These are phyloP conservation scores for Fusarium protoensiforme DNA, from an alignment of 2,329 filamentous ascomycete species.

Conservation along the genomic window DNA sequence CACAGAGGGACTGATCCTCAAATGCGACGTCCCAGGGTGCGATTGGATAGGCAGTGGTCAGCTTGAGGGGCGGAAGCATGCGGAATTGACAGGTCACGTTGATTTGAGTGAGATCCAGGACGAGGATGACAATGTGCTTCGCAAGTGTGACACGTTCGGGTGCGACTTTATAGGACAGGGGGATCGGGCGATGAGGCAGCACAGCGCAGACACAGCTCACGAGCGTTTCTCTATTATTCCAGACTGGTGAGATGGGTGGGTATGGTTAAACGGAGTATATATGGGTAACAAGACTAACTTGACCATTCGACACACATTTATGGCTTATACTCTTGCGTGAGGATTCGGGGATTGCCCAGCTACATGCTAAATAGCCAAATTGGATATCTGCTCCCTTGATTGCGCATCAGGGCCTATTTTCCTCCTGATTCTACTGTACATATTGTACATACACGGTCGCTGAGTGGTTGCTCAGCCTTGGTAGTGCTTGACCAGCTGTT, in stretches of 20 bases:
- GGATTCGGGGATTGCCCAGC: background rate
- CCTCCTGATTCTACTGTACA: background rate
- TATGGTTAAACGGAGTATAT: background rate
- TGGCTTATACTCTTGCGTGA: background rate
- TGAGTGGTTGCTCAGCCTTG: background rate
- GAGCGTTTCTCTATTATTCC: constrained; percentile 54
- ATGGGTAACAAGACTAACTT: background rate
- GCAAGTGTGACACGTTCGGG: constrained; percentile 74
- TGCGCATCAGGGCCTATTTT: background rate
- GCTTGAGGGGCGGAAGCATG: constrained; percentile 70
- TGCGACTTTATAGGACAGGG: constrained; percentile 77
- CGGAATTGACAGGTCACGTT: constrained; percentile 67
- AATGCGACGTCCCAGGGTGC: constrained; percentile 75
- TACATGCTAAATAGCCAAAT: background rate
- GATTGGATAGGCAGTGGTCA: constrained; percentile 76
- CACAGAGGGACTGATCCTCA: constrained; percentile 81
- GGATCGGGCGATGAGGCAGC: constrained; percentile 66
- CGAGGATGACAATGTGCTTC: constrained; percentile 80
- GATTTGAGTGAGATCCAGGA: constrained; percentile 76
- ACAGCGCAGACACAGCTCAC: constrained; percentile 71
- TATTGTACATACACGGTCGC: background rate
- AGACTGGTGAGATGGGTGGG: constrained; percentile 41
- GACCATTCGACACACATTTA: background rate
- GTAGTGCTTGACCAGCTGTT: background rate
- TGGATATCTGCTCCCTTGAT: background rate